phyloP scores from a whole-genome alignment of 1,139 yeast species.

The Pichia sp. region DNA sequence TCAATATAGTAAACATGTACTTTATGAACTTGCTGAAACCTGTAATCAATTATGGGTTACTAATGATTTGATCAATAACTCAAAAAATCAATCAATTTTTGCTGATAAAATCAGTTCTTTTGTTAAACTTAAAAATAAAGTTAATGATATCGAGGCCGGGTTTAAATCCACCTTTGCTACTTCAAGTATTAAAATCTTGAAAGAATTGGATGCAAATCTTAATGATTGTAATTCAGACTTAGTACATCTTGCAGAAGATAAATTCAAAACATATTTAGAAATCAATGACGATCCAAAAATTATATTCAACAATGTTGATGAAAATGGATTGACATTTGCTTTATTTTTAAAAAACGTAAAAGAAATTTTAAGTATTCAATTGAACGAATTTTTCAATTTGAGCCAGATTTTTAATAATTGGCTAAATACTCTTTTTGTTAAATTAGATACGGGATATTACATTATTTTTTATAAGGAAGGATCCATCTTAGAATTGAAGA shows the following conservation, averaged over 20 bases:
- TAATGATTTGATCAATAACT: constrained; percentile 24
- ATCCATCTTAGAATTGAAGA: constrained; percentile 2
- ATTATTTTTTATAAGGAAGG: constrained; percentile 2
- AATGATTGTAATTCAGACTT: constrained; percentile 45
- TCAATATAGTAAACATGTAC: constrained; percentile 1
- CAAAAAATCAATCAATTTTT: constrained; percentile 2
- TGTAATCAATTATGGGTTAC: constrained; percentile 28
- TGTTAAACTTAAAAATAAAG: constrained; percentile 18
- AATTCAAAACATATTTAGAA: constrained; percentile 14
- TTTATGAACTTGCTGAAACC: constrained; percentile 22
- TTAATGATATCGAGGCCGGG: constrained; percentile 13
- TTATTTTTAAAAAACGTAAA: constrained; percentile 17
- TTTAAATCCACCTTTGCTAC: constrained; percentile 16
- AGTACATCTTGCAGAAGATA: constrained; percentile 7
- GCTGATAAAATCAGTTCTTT: constrained; percentile 1
- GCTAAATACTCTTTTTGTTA: constrained; percentile 15
- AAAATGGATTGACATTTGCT: constrained; percentile 10
- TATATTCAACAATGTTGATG: constrained; percentile 13
- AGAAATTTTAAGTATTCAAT: constrained; percentile 4
- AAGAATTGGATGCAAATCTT: constrained; percentile 68
- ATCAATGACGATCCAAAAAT: constrained; percentile 14
- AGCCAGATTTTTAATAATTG: constrained; percentile 21
- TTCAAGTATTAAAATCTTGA: constrained; percentile 42
- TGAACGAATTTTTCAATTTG: constrained; percentile 18
- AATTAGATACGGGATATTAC: constrained; percentile 14